phyloP scores from a whole-genome alignment of 805 yeast species.

The Lachancea cidri region DNA sequence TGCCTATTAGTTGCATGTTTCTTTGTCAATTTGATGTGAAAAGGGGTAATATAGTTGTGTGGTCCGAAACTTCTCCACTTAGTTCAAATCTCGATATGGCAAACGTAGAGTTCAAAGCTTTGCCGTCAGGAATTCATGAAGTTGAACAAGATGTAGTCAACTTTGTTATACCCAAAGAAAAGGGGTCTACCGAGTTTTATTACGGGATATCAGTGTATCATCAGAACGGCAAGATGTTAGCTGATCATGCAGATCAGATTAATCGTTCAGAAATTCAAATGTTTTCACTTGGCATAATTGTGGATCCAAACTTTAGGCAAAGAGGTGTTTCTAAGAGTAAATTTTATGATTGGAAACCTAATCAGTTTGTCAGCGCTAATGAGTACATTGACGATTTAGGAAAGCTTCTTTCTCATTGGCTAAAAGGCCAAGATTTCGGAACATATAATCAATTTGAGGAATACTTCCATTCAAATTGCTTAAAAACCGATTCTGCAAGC shows the following conservation, averaged over 20 bases:
- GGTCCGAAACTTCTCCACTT: slow-evolving; percentile 19
- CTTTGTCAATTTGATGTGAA: slow-evolving; percentile 31
- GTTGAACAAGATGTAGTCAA: slow-evolving; percentile 46
- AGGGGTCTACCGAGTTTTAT: slow-evolving; percentile 14
- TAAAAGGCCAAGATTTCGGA: slow-evolving; percentile 7
- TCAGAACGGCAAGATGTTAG: slow-evolving; percentile 37
- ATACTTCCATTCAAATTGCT: slow-evolving; percentile 12
- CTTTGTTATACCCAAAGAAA: slow-evolving; percentile 38
- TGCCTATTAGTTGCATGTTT: slow-evolving; percentile 22
- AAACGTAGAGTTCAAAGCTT: slow-evolving; percentile 55
- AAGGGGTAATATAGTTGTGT: slow-evolving; percentile 27
- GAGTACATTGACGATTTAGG: slow-evolving; percentile 20
- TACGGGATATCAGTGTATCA: slow-evolving; percentile 50
- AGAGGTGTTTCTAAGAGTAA: slow-evolving; percentile 6
- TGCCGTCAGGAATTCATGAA: slow-evolving; percentile 66
- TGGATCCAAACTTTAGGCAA: slow-evolving; percentile 36
- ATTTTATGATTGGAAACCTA: slow-evolving; percentile 15
- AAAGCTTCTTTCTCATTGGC: slow-evolving; percentile 21
- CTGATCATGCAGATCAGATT: slow-evolving; percentile 14
- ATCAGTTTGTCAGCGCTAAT: slow-evolving; percentile 16
- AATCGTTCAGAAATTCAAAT: slow-evolving; percentile 47
- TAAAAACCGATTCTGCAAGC: slow-evolving; percentile 9
- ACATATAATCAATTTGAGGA: slow-evolving; percentile 16
- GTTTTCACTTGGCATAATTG: slow-evolving; percentile 60
- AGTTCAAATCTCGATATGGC: slow-evolving; percentile 23